Base-by-base conservation (phyloP, 805 yeast genomes). In the Alloascoidea hylecoeti region DNA sequence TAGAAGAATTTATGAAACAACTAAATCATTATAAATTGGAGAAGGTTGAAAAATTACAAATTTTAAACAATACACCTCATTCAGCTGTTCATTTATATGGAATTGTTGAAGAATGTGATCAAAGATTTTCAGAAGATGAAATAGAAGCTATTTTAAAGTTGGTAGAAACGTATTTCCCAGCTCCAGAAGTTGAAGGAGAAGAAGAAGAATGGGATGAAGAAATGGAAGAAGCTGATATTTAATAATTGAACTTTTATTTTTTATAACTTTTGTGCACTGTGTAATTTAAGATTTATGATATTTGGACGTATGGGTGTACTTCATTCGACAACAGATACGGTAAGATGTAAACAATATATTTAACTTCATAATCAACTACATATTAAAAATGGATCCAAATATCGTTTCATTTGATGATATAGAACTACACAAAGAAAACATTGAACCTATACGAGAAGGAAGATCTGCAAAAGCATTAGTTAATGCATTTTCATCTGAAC, bases 71-170 rank as follows among this genome's bases (percentile, higher is more conserved):
- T 4, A 65, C 84, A 18, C 98, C 98, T 1, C 63, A 78, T 35
- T 72, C 84, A 3, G 60, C 84, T 64, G 96, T 88, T 9, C 78
- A 73, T 28, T 63, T 89, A 38, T 85, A 75, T 52, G 68, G 92
- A 0, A 60, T 89, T 18, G 75, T 89, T 1, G 98, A 89, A 52
- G 97, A 92, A 52, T 89, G 95, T 56, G 98, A 89, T 47, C 75
- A 73, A 43, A 65, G 98, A 47, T 79, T 86, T 48, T 58, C 61
- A n/a, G 83, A 81, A 42, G 79, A 72, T 1, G 67, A 76, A 42
- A 66, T 82, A 36, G 70, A 74, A 35, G 60, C 62, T 3, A 68
- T 89, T 2, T 44, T 89, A 18, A 69, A 60, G 3, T 65, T 75
- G 37, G 64, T 84, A 15, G 49, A 57, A n/a, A 64, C 64, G 32